Conservation (phyloP, 192 early-diverging fungal genomes). For the Rhizophlyctis rosea region DNA sequence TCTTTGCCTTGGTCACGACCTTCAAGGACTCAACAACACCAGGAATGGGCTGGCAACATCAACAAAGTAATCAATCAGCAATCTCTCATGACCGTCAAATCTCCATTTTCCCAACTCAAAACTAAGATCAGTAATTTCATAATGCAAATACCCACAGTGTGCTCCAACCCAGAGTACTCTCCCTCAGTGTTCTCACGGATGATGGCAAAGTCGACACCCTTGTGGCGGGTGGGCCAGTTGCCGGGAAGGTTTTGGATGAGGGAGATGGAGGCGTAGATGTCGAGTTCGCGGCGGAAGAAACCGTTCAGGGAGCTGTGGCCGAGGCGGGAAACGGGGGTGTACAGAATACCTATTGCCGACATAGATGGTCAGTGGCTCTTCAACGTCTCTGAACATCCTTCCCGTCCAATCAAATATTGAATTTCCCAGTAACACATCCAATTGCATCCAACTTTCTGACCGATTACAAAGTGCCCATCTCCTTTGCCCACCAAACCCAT, state of each 20-base stretch:
- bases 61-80: background rate
- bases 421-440: no score
- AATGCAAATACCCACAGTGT: slow-evolving; percentile 57
- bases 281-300: slow-evolving; percentile 93
- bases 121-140: background rate
- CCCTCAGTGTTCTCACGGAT: slow-evolving; percentile 99
- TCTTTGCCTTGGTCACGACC: slow-evolving; percentile 94
- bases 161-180: slow-evolving; percentile 98
- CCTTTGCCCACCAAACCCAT: no score
- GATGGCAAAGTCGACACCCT: slow-evolving; percentile 95
- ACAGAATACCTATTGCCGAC: slow-evolving; percentile 43
- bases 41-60: slow-evolving; percentile 73
- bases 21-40: slow-evolving; percentile 99
- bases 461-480: no score
- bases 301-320: slow-evolving; percentile 98
- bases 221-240: slow-evolving; percentile 81
- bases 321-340: slow-evolving; percentile 78
- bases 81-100: background rate
- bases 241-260: slow-evolving; percentile 84
- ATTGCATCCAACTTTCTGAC: no score
- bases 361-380: no score
- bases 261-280: slow-evolving; percentile 96
- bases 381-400: no score
- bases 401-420: no score
- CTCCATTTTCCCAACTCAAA: no score